A percentile compares a stretch with the other conserved stretches of the same genome.
Conservation (phyloP, 305 asterid species). For the Fraxinus angustifolia region DNA sequence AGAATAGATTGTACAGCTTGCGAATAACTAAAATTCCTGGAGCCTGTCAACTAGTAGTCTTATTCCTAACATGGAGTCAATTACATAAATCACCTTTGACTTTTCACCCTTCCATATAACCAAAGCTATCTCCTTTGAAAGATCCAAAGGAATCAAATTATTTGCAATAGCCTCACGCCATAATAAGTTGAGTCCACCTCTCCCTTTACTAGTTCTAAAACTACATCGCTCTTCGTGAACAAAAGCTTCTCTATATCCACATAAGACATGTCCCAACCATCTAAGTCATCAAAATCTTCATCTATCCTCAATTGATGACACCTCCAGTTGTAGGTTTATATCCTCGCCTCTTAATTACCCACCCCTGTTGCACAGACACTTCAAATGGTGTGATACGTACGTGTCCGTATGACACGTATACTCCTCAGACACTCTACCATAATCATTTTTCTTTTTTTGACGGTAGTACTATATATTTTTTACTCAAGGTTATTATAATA, state of each 20-base stretch:
- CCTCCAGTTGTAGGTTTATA: not conserved
- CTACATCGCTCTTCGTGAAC: not conserved
- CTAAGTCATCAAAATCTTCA: not conserved
- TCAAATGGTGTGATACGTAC: not conserved
- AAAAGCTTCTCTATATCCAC: not conserved
- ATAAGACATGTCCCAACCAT: not conserved
- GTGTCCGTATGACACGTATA: not conserved
- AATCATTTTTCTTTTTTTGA: not conserved
- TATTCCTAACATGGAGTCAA: not conserved
- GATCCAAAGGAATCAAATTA: not conserved
- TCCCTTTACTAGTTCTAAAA: not conserved
- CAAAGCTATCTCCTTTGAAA: not conserved
- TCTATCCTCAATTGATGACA: not conserved
- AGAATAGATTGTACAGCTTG: not conserved
- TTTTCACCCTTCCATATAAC: not conserved
- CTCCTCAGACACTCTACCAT: not conserved
- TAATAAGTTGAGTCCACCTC: not conserved
- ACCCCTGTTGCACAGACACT: not conserved
- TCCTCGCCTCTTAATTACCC: not conserved
- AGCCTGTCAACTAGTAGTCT: not conserved
- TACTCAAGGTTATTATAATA: not conserved
- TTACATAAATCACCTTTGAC: not conserved
- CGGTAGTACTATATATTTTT: too few relatives aligned
- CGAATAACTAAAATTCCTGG: not conserved
- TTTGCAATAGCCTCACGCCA: not conserved